Conservation (phyloP, 805 yeast genomes). For the Tetrapisispora arboricola region DNA sequence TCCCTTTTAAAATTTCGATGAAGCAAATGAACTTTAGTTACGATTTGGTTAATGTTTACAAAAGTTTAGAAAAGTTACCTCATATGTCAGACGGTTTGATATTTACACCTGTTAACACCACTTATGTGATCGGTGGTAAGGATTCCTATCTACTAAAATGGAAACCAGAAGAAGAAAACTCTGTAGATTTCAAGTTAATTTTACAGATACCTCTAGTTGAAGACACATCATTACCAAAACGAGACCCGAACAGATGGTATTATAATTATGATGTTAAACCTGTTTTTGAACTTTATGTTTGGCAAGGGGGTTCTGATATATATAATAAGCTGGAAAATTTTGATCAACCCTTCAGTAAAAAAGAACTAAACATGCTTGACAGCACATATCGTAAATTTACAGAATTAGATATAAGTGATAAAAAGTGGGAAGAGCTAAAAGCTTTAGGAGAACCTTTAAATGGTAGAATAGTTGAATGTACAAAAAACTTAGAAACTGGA, state of each 20-base stretch:
- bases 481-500: conserved; percentile 48
- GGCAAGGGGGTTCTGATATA: conserved; percentile 54
- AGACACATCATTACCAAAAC: conserved; percentile 31
- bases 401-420: conserved; percentile 49
- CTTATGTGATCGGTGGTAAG: conserved; percentile 74
- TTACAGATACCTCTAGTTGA: conserved; percentile 30
- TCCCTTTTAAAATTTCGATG: conserved; percentile 79
- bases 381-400: conserved; percentile 55
- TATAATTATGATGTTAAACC: conserved; percentile 79
- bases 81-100: conserved; percentile 92
- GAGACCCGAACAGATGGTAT: conserved; percentile 62
- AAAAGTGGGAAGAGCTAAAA: conserved; percentile 75
- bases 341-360: conserved; percentile 24
- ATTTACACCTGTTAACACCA: conserved; percentile 82
- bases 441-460: conserved; percentile 68
- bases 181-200: conserved; percentile 75
- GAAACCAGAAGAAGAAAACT: conserved; percentile 95
- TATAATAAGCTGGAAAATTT: conserved; percentile 23
- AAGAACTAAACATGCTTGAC: conserved; percentile 28
- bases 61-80: conserved; percentile 58
- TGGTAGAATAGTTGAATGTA: conserved; percentile 81
- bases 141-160: conserved; percentile 81
- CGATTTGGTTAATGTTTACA: conserved; percentile 64
- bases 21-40: conserved; percentile 83
- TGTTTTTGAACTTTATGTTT: conserved; percentile 50